Evolutionary conservation across 768 basidiomycete species (phyloP), one percentile per base, ranked within the genome.

Genomic region (Tubosaeta sp.): DNA sequence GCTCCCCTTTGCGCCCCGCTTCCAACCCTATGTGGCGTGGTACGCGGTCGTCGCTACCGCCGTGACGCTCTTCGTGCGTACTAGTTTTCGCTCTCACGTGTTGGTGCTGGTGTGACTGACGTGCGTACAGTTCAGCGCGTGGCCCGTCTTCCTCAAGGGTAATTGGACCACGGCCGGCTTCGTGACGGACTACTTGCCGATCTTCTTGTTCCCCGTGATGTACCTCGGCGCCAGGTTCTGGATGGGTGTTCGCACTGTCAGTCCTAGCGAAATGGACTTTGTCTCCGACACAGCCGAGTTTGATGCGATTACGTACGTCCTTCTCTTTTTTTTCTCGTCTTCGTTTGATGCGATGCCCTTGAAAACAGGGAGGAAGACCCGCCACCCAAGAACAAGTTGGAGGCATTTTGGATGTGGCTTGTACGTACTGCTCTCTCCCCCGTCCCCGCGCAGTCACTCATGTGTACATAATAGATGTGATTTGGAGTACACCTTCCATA

Each of bases 151-250:
- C 60, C 57, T 76, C 22, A 61, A 56, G n/a, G 70, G 63, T 4
- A 58, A 64, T 46, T 77, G 75, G 76, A 59, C 58, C 43, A 58
- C 66, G 5, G 69, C 64, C 32, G 68, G 65, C 0, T 77, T 77
- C 53, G 66, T 77, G n/a, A 77, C 75, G 5, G 65, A 72, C 60
- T 77, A 77, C 51, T 37, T 75, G 29, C 72, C 75, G 8, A 54
- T 76, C 52, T 57, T 61, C 32, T 58, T 77, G 46, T 79, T 82
- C 71, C 78, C 78, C 11, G 34, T 77, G 37, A 56, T 82, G 10
- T 82, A 74, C 62, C 2, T 74, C 16, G 64, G 49, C 17, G 58
- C 61, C 42, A 71, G 59, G 35, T 5, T 58, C 6, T 1, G 50
- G 48, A 64, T 46, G 57, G 54, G 57, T 33, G 54, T 35, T 0